Evolutionary conservation across 306 rosid genomes (phyloP), one percentile per base, ranked within the genome.

Genomic region (Begonia peltatifolia): DNA sequence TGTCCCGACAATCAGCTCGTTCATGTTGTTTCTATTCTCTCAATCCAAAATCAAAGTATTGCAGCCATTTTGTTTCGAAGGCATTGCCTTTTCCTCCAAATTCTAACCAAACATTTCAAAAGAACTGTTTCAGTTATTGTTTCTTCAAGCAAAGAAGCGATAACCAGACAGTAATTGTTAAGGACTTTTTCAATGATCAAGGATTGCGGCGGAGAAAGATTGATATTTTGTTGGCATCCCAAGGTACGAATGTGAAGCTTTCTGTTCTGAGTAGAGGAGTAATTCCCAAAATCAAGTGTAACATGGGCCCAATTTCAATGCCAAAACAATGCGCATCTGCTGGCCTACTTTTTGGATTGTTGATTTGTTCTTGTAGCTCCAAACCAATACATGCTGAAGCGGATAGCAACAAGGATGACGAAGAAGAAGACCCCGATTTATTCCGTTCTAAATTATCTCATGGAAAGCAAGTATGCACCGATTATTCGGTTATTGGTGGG

Each of bases 401-500:
- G 57, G 52, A 76, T 66, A 49, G 42, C 50, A 63, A 63, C 22
- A 66, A 61, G 60, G 74, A 64, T 30, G 56, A 70, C 41, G 63
- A 65, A 60, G 67, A 74, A 48, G 77, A 61, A 62, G 71, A 67
- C 36, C 14, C 47, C 47, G 65, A 67, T 41, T 66, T 56, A 50
- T 64, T 80, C 18, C 58, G 60, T 62, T 72, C 46, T 50, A 79
- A 75, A 58, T 30, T 75, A 41, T 67, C 86, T 22, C 94, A 73
- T 50, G 95, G 94, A 50, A 85, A 80, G 81, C 65, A 71, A 75
- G 87, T 90, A 46, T 79, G 67, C 67, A 83, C 82, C 10, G 79
- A 90, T 70, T 90, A 80, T 71, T 80, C 94, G 15, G 79, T 90
- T 47, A 90, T 73, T 35, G 94, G 97, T 85, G 70, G 76, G 90